phyloP scores from a whole-genome alignment of 176 grass and related monocot species.

The Paspalum vaginatum region DNA sequence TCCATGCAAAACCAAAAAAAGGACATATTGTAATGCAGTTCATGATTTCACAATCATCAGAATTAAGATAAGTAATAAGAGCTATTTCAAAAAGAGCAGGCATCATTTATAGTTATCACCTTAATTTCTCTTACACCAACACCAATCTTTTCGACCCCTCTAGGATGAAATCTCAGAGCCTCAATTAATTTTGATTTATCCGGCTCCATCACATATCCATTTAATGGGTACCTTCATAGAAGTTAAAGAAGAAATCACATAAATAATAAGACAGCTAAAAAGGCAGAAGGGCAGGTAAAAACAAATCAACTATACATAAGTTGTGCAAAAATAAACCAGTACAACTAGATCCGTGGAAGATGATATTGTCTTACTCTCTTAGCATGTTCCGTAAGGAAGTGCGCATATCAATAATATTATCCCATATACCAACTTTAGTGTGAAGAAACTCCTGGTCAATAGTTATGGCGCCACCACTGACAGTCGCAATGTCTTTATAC shows the following conservation, averaged over 20 bases:
- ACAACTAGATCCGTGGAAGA: constrained; percentile 8
- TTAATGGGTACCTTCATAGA: constrained; percentile 69
- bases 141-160: constrained; percentile 42
- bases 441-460: constrained; percentile 42
- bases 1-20: not conserved
- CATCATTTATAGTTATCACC: constrained; percentile 33
- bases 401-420: constrained; percentile 78
- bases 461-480: constrained; percentile 21
- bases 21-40: not conserved
- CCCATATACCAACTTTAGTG: constrained; percentile 62
- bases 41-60: constrained; percentile 17
- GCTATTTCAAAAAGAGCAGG: constrained; percentile 18
- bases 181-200: constrained; percentile 65
- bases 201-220: constrained; percentile 48
- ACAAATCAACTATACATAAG: not conserved
- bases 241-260: constrained; percentile 28
- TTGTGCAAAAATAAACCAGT: constrained; percentile 12
- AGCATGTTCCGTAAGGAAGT: constrained; percentile 69
- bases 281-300: not conserved
- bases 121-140: constrained; percentile 50
- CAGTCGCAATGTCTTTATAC: constrained; percentile 14
- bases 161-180: constrained; percentile 68
- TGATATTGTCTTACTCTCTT: constrained; percentile 63
- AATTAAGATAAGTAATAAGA: constrained; percentile 9
- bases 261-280: constrained; percentile 34